Evolutionary conservation across 2,329 filamentous ascomycete genomes (phyloP), one percentile per base, ranked within the genome.

Genomic region (Epichloe hybrida): DNA sequence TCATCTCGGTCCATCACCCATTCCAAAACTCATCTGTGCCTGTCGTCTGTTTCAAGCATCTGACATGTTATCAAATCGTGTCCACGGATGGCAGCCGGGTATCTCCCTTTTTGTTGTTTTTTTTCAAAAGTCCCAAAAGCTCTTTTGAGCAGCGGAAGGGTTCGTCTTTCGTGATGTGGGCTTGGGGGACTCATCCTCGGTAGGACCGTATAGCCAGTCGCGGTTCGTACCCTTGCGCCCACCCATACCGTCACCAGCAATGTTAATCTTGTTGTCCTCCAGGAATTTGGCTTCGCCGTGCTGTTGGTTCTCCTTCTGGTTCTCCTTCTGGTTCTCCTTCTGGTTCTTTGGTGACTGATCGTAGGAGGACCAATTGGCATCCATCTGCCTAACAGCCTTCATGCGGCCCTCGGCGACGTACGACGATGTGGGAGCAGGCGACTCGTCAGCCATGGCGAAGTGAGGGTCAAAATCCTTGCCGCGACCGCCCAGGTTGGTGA

Each of bases 401-500:
- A 79, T 74, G 56, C 79, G 79, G 55, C 81, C 78, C 50, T 80
- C 75, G 48, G 75, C 65, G 20, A 81, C 61, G 20, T 69, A 66
- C 37, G 66, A 34, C n/a, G 40, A 58, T 50, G 17, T 45, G 15
- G 72, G 65, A 9, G 69, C 69, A 36, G 81, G 79, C 53, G 80
- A 80, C 40, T 80, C 72, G 63, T 95, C 88, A 6, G 75, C 74
- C 71, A 94, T 83, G 48, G 74, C 74, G 72, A 89, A 95, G 59
- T 95, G 87, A 20, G 81, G 67, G 46, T 82, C 81, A 58, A 94
- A 90, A 63, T 87, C 80, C 66, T 90, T 88, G 61, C 74, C 75
- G 50, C 87, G 84, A 65, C 83, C 79, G 61, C 82, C 80, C 52
- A 83, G 74, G 66, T 91, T 88, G 54, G 84, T 86, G 51, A 87